Evolutionary conservation across 139 green algal genomes (phyloP), one percentile per base, ranked within the genome.

Genomic region (Edaphochlamys debaryana): DNA sequence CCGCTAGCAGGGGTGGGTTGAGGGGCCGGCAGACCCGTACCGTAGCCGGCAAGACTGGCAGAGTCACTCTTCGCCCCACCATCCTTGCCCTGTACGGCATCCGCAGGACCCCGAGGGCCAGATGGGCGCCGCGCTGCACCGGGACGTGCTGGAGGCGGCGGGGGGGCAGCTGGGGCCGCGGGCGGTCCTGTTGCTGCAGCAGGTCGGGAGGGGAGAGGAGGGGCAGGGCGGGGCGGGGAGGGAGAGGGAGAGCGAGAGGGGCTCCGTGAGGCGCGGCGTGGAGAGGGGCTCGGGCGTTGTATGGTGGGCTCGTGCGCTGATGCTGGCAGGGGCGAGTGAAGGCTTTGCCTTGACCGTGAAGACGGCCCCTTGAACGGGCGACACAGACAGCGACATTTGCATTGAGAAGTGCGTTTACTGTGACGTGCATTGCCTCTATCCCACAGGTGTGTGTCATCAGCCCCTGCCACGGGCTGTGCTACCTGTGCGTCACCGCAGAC

Each of bases 61-160:
- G 15, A 63, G 20, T 19, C 54, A 30, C 9, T 29, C 20, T 63
- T 63, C 5, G 5, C 54, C 11, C 54, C 6, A 9, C 19, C 15
- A 9, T 63, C 19, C 19, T 63, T 19, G 20, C 6, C 19, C 19
- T 30, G 54, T 63, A 54, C 15, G 48, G 9, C 48, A 9, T 54
- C 74, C 20, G 42, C 76, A 82, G 76, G 76, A 82, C 27, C 76
- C 76, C 13, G 63, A 73, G 42, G 76, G 76, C 42, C 76, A 82
- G n/a, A 82, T 82, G 76, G 63, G 76, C 36, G 76, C 76, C 4
- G 76, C 76, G 62, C 76, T 82, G 42, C 76, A 82, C 41, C 63
- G 62, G 9, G 76, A 82, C 63, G 76, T 73, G 32, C 15, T 82
- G 76, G 76, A 82, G 63, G 76, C 76, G 8, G 64, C 63, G 13